A percentile compares a stretch with the other conserved stretches of the same genome.
Evolutionary conservation across 805 yeast species (phyloP).

Genomic region (Candida taoyuanica): DNA sequence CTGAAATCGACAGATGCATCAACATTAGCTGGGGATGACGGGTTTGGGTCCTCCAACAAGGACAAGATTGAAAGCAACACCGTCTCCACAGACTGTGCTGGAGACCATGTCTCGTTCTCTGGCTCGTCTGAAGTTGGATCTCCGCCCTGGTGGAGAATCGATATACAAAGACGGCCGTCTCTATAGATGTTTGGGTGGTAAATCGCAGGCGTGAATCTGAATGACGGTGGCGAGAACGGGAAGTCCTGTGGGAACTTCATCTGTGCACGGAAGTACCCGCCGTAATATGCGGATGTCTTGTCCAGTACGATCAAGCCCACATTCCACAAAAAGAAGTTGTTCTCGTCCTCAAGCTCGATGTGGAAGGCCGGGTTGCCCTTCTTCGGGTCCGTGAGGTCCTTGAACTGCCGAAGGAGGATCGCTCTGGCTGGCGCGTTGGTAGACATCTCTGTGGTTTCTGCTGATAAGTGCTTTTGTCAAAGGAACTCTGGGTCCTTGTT

Average conservation of each 20-base stretch:
- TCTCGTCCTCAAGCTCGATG: constrained; percentile 58
- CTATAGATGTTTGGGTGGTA: constrained; percentile 94
- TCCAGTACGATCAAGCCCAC: constrained; percentile 89
- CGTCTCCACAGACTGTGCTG: constrained; percentile 87
- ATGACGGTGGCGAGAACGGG: constrained; percentile 90
- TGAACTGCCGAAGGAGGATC: constrained; percentile 85
- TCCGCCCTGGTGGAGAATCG: constrained; percentile 88
- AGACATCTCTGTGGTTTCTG: neutral
- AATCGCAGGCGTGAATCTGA: constrained; percentile 87
- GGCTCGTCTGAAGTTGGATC: constrained; percentile 89
- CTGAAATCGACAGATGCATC: constrained; percentile 93
- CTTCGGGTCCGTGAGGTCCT: constrained; percentile 90
- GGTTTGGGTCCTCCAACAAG: constrained; percentile 88
- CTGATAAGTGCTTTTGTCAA: constrained; percentile 1
- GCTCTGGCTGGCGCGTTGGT: constrained; percentile 28
- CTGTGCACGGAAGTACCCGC: constrained; percentile 91
- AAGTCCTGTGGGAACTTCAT: constrained; percentile 90
- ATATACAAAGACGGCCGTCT: constrained; percentile 90
- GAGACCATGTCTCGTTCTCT: constrained; percentile 91
- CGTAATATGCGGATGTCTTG: constrained; percentile 86
- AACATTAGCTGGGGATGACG: constrained; percentile 90
- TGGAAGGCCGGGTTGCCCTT: constrained; percentile 72
- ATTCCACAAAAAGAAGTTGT: constrained; percentile 63
- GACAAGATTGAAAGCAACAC: constrained; percentile 89
- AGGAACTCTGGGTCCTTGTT: no score